A percentile compares a stretch with the other conserved stretches of the same genome.
Evolutionary conservation across 208 protist genomes (phyloP).

Genomic region (Angomonas ambiguus): DNA sequence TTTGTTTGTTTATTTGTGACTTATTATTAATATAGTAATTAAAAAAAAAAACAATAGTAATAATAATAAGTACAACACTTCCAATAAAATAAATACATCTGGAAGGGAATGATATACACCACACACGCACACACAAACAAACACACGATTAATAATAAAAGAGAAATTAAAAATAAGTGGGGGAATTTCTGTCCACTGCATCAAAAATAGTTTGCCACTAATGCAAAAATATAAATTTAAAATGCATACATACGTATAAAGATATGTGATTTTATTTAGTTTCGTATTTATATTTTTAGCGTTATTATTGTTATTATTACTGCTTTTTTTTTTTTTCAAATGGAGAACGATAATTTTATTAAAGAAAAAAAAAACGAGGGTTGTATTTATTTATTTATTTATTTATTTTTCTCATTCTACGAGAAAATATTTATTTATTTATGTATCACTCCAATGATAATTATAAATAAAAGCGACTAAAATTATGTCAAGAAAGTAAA

Average conservation of each 20-base stretch:
- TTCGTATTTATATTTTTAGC: neutral
- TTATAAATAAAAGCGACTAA: conserved; percentile 5
- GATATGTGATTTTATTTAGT: no score
- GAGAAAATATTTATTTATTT: conserved; percentile 3
- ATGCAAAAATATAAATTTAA: no score
- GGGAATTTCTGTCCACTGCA: no score
- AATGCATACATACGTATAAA: no score
- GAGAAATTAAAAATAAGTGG: no score
- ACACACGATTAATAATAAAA: no score
- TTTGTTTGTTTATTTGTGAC: conserved; percentile 1
- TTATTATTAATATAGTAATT: neutral
- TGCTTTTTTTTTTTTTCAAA: neutral
- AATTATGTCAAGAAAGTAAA: neutral
- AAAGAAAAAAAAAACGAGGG: no score
- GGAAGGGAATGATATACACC: no score
- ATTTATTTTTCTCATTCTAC: neutral
- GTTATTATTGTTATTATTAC: neutral
- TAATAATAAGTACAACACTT: neutral
- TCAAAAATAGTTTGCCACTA: no score
- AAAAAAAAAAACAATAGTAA: neutral
- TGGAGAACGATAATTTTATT: no score
- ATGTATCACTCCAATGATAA: conserved; percentile 4
- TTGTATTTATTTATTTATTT: neutral
- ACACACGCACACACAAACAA: conserved; percentile 2
- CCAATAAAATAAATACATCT: no score